Conservation (phyloP, 2,329 filamentous ascomycete species). For the Ramichloridium luteum region DNA sequence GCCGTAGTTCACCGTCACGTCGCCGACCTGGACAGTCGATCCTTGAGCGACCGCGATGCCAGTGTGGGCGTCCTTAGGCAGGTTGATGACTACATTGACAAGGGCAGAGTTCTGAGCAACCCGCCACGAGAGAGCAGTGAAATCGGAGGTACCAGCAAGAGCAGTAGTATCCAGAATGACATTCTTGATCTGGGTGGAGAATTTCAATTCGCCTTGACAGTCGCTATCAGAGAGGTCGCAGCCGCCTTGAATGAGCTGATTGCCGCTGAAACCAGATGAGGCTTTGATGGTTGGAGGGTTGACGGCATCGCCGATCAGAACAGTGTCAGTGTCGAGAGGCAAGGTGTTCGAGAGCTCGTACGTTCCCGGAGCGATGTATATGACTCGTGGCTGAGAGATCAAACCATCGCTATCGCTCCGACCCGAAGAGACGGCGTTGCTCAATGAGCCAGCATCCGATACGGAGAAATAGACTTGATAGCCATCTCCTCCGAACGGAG, state of each 20-base stretch:
- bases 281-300: constrained; percentile 53
- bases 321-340: constrained; percentile 79
- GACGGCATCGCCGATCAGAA: constrained; percentile 69
- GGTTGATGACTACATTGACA: constrained; percentile 22
- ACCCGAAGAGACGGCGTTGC: constrained; percentile 5
- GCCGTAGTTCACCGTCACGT: constrained; percentile 50
- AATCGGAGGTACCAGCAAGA: constrained; percentile 7
- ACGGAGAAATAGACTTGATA: constrained; percentile 7
- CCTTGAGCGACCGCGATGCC: constrained; percentile 15
- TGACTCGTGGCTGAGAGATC: constrained; percentile 42
- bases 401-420: constrained; percentile 6
- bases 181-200: constrained; percentile 21
- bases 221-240: constrained; percentile 4
- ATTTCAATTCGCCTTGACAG: constrained; percentile 12
- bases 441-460: constrained; percentile 2
- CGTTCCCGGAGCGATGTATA: constrained; percentile 18
- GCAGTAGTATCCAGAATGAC: constrained; percentile 19
- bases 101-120: constrained; percentile 21
- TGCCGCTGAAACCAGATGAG: constrained; percentile 27
- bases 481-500: constrained; percentile 3
- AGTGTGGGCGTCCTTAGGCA: constrained; percentile 24
- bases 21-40: constrained; percentile 27
- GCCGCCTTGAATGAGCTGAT: constrained; percentile 4
- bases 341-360: constrained; percentile 60
- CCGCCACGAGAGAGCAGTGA: constrained; percentile 19